Evolutionary conservation across 768 basidiomycete genomes (phyloP), one percentile per base, ranked within the genome.

Genomic region (Paxillus rubicundulus): DNA sequence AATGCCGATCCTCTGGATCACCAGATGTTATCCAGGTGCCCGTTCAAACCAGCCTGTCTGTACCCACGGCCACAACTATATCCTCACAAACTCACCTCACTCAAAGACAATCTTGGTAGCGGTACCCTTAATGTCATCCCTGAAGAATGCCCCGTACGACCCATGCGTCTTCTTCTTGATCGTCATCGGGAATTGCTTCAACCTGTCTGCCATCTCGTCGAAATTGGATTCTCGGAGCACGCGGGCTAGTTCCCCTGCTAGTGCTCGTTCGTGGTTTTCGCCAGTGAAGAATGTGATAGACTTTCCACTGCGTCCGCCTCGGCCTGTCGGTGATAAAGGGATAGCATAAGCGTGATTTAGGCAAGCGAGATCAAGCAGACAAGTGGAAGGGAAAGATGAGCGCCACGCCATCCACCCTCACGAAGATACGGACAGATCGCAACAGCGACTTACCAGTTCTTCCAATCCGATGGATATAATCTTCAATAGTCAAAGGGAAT

Each of bases 241-340:
- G 8, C 90, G 81, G 59, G 92, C 93, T 50, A 98, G 81, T 68
- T 98, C 96, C 8, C 97, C 97, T 8, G 97, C 95, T 3, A 97
- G 77, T 18, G 85, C 78, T 45, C 82, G 77, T 72, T 97, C 94
- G 69, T 97, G 85, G 37, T 84, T 72, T 49, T 92, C 90, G 5
- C 95, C 95, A 1, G 96, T 98, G 74, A 98, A 98, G 77, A 97
- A 98, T 18, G 96, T 98, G 61, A 97, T 86, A 18, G 92, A 89
- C 68, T 91, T 92, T 50, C 96, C 96, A 36, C 75, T 82, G 65
- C 87, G 85, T 10, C 95, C 95, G 34, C 89, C 96, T 48, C 96
- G 89, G 9, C 96, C 93, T 82, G 70, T 61, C 17, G n/a, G 18
- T 14, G 33, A 24, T 27, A 30, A 33, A 33, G 33, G 13, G 33